phyloP scores from a whole-genome alignment of 495 filamentous ascomycete species.

The Aspergillus funiculosus region DNA sequence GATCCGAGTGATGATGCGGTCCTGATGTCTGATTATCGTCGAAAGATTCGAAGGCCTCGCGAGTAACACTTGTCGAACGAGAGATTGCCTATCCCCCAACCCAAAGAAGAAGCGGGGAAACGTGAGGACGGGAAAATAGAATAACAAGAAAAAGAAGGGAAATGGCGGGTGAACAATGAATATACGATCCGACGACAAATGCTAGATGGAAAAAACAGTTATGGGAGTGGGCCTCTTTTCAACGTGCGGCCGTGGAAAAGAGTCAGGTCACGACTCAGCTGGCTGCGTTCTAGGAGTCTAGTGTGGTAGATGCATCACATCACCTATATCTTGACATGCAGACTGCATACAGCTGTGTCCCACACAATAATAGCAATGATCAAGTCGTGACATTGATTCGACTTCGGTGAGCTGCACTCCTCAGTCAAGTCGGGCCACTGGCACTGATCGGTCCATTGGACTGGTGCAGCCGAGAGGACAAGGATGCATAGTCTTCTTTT shows the following conservation, averaged over 20 bases:
- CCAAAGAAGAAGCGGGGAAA: too few species aligned
- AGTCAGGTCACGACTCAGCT: slow-evolving; percentile 12
- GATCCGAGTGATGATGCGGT: too few species aligned
- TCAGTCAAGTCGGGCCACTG: slow-evolving; percentile 5
- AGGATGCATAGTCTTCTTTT: slow-evolving; percentile 14
- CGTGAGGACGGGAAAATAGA: neutral
- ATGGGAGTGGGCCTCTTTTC: slow-evolving; percentile 22
- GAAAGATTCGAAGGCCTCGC: too few species aligned
- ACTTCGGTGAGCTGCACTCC: slow-evolving; percentile 1
- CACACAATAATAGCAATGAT: slow-evolving; percentile 9
- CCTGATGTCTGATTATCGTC: too few species aligned
- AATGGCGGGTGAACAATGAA: neutral
- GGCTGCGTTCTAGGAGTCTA: slow-evolving; percentile 16
- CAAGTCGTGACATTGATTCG: slow-evolving; percentile 14
- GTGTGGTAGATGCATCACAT: slow-evolving; percentile 31
- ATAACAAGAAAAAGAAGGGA: neutral
- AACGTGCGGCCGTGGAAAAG: slow-evolving; percentile 21
- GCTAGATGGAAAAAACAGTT: neutral
- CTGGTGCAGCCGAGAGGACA: slow-evolving; percentile 11
- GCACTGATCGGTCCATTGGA: slow-evolving; percentile 16
- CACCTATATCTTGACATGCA: slow-evolving; percentile 24
- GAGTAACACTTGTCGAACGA: too few species aligned
- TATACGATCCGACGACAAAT: neutral
- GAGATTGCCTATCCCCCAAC: too few species aligned
- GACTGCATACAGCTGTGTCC: slow-evolving; percentile 18